phyloP scores from a whole-genome alignment of 768 basidiomycete species.

The Mycena belliarum region DNA sequence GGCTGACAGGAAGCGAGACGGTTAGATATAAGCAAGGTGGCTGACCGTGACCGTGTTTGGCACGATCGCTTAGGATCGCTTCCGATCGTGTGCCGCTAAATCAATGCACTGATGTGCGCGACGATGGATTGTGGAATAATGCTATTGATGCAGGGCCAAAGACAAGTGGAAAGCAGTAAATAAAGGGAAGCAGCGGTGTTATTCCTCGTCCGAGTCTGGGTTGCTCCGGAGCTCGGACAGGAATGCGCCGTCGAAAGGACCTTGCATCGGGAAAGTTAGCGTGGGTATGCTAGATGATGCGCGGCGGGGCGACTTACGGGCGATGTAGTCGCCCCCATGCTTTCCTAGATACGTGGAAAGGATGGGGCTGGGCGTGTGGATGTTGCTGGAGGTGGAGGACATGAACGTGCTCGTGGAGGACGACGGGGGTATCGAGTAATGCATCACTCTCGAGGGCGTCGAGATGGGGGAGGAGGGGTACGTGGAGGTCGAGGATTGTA shows the following conservation, averaged over 20 bases:
- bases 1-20: too few species aligned
- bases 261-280: slow-evolving; percentile 23
- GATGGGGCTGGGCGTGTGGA: slow-evolving; percentile 42
- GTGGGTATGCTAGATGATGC: not conserved
- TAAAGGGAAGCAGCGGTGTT: not conserved
- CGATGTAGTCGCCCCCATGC: slow-evolving; percentile 35
- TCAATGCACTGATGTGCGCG: too few species aligned
- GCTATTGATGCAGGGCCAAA: slow-evolving; percentile 1
- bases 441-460: slow-evolving; percentile 40
- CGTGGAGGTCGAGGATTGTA: slow-evolving; percentile 28
- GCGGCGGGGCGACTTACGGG: slow-evolving; percentile 32
- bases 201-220: slow-evolving; percentile 25
- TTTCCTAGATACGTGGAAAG: slow-evolving; percentile 46
- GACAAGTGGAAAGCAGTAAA: not conserved
- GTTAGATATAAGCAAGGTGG: too few species aligned
- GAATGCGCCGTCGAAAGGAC: slow-evolving; percentile 44
- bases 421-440: slow-evolving; percentile 34
- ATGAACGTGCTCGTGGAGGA: slow-evolving; percentile 35
- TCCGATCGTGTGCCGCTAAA: too few species aligned
- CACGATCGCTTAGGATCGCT: too few species aligned
- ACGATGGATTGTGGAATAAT: too few species aligned
- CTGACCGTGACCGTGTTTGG: too few species aligned
- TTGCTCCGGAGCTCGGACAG: slow-evolving; percentile 27
- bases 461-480: slow-evolving; percentile 43
- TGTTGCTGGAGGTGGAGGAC: slow-evolving; percentile 34